phyloP scores from a whole-genome alignment of 73 alveolate species.

The Uronychia setigera region DNA sequence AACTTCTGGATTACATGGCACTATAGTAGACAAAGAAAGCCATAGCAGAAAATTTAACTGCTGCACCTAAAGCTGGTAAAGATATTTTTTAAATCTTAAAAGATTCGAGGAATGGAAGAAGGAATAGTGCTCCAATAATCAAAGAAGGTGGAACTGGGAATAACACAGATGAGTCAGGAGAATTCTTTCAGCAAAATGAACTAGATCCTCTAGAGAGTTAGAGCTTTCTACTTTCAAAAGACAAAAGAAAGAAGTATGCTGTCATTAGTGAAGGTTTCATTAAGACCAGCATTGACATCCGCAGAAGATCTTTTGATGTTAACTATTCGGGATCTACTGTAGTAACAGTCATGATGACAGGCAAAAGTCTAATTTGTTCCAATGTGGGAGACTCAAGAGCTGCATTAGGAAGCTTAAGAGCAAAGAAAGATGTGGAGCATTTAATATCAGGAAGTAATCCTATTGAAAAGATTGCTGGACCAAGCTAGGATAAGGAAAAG shows the following conservation, averaged over 20 bases:
- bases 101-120: not conserved
- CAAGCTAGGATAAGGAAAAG: slow-evolving; percentile 29
- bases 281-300: slow-evolving; percentile 31
- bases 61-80: too few species aligned
- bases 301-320: slow-evolving; percentile 46
- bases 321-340: slow-evolving; percentile 72
- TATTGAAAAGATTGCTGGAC: slow-evolving; percentile 40
- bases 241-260: slow-evolving; percentile 29
- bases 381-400: slow-evolving; percentile 84
- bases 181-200: slow-evolving; percentile 14
- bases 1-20: slow-evolving; percentile 37
- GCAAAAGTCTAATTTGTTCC: slow-evolving; percentile 66
- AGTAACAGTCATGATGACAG: slow-evolving; percentile 73
- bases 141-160: not conserved
- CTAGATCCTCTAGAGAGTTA: not conserved
- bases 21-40: not conserved
- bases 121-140: not conserved
- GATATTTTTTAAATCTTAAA: too few species aligned
- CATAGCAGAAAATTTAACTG: too few species aligned
- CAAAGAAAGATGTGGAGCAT: slow-evolving; percentile 22
- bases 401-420: slow-evolving; percentile 45
- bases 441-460: not conserved
- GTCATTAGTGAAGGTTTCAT: slow-evolving; percentile 37
- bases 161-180: not conserved
- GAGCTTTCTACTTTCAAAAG: slow-evolving; percentile 12